Conservation (phyloP, 805 yeast species). For the Hanseniaspora pseudoguilliermondii region DNA sequence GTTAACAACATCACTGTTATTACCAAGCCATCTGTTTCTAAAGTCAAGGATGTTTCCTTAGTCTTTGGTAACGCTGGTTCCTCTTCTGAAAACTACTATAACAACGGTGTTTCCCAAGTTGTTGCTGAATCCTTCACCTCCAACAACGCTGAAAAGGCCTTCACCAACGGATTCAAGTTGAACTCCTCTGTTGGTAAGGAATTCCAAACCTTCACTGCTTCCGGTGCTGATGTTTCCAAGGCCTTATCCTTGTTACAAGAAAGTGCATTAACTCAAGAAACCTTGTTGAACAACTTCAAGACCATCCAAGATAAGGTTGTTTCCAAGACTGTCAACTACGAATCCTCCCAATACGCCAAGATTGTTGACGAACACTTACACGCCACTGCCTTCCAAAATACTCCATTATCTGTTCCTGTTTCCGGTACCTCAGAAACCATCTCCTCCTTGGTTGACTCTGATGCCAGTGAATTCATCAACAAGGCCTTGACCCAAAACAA, state of each 20-base stretch:
- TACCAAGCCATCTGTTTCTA: constrained; percentile 44
- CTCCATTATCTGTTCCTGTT: constrained; percentile 64
- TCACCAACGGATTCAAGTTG: constrained; percentile 44
- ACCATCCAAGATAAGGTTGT: constrained; percentile 23
- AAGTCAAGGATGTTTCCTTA: constrained; percentile 46
- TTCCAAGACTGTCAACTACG: constrained; percentile 40
- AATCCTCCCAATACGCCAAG: constrained; percentile 41
- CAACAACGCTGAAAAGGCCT: constrained; percentile 22
- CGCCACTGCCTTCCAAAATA: constrained; percentile 78
- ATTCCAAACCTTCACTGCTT: constrained; percentile 45
- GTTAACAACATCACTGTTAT: constrained; percentile 60
- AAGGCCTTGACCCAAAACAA: constrained; percentile 50
- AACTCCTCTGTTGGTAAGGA: constrained; percentile 48
- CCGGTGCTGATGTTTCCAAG: constrained; percentile 38
- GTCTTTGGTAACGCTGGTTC: constrained; percentile 62
- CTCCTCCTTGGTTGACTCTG: constrained; percentile 43
- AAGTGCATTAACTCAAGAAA: constrained; percentile 36
- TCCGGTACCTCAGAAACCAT: constrained; percentile 62
- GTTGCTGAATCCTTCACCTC: constrained; percentile 39
- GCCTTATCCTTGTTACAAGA: constrained; percentile 31
- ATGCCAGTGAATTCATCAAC: constrained; percentile 43
- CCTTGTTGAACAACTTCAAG: constrained; percentile 23
- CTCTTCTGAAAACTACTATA: constrained; percentile 64
- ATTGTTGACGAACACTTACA: constrained; percentile 60
- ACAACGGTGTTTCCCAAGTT: constrained; percentile 67